Evolutionary conservation across 371 early-diverging fungal genomes (phyloP), one percentile per base, ranked within the genome.

Genomic region (Mortierella sp.): DNA sequence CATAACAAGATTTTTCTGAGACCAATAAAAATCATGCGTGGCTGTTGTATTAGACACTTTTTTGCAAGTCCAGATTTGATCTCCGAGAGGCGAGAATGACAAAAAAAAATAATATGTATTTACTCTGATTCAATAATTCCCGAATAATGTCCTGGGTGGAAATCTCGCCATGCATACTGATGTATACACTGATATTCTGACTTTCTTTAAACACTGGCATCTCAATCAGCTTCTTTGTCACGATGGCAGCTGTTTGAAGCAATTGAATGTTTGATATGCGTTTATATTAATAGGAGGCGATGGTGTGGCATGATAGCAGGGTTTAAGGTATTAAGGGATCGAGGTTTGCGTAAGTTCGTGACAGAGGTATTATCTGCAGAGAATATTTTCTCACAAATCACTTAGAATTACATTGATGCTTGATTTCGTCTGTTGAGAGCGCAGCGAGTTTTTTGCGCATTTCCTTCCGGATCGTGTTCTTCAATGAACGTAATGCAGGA

Each of bases 111-210:
- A 28, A 31, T 17, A 32, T 2, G 1, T 17, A 64, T 72, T 70
- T 68, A 82, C 87, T 72, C 74, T 75, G 45, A 23, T 70, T 70
- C 37, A 91, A 73, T 15, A 91, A 70, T 58, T 87, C 75, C 34
- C 69, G 72, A 40, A 92, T 89, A 37, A 92, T 89, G 3, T 82
- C 79, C 31, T 68, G 71, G 2, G 92, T 93, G 22, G 84, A 69
- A 22, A 92, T 86, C 72, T 93, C 93, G 19, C 89, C 85, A 3
- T 89, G 88, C 88, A 90, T 89, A 68, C 89, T 91, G 59, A 91
- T 86, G 59, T 89, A 93, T n/a, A 92, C 85, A 42, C 91, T 90
- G 40, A 93, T 68, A 61, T 82, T 82, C 51, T 84, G 83, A 62
- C 88, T 87, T 5, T 75, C 61, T 26, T 86, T 68, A 66, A 88